Evolutionary conservation across 2,329 filamentous ascomycete genomes (phyloP).

Genomic region (Aspergillus uvarum): DNA sequence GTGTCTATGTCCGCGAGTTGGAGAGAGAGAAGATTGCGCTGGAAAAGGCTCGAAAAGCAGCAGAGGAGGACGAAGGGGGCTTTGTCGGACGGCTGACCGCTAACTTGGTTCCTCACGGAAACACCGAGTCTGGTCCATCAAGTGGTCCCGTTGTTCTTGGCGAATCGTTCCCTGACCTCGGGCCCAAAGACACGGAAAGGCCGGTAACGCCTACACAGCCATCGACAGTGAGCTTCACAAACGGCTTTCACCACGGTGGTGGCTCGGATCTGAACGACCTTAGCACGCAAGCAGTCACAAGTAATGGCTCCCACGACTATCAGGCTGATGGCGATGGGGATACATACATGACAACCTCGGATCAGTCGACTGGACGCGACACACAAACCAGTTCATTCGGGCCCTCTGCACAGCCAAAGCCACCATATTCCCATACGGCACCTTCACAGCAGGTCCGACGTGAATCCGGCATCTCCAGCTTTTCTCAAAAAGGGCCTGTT

Average conservation of each 20-base stretch:
- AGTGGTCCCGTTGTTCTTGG: slow-evolving; percentile 61
- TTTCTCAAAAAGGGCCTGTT: slow-evolving; percentile 53
- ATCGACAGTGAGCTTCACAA: slow-evolving; percentile 50
- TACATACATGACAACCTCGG: slow-evolving; percentile 60
- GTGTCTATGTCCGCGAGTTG: slow-evolving; percentile 71
- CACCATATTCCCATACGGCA: slow-evolving; percentile 47
- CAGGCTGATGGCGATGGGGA: slow-evolving; percentile 54
- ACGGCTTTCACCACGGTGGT: slow-evolving; percentile 53
- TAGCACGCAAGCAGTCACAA: slow-evolving; percentile 46
- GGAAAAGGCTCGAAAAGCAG: slow-evolving; percentile 51
- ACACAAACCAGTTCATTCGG: slow-evolving; percentile 50
- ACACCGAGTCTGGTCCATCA: slow-evolving; percentile 52
- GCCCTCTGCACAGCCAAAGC: slow-evolving; percentile 51
- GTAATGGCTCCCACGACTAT: slow-evolving; percentile 54
- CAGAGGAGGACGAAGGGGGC: slow-evolving; percentile 43
- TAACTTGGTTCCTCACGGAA: slow-evolving; percentile 52
- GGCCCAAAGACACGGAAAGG: slow-evolving; percentile 48
- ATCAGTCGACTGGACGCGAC: slow-evolving; percentile 43
- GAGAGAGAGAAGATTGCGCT: slow-evolving; percentile 65
- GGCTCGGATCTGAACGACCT: slow-evolving; percentile 41
- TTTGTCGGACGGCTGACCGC: slow-evolving; percentile 48
- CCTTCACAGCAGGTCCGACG: slow-evolving; percentile 47
- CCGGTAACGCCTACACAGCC: slow-evolving; percentile 59
- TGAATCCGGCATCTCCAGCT: slow-evolving; percentile 47
- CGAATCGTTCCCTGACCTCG: slow-evolving; percentile 59